Conservation (phyloP, 2,329 filamentous ascomycete species). For the Aschersonia sp. region DNA sequence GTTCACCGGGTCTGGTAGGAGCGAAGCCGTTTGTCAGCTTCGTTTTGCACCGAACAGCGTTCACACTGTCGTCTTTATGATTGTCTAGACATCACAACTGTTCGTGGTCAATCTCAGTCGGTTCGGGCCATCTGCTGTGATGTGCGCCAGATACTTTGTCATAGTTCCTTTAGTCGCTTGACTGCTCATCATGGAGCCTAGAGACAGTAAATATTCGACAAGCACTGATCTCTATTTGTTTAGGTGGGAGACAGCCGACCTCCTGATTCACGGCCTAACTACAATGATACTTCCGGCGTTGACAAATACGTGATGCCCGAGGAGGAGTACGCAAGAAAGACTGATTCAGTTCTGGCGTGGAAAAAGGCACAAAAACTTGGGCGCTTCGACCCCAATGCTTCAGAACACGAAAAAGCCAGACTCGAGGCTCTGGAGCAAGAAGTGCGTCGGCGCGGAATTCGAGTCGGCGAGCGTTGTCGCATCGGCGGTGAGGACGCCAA, state of each 20-base stretch:
- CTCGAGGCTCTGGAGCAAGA: slow-evolving; percentile 55
- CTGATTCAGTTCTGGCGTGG: slow-evolving; percentile 85
- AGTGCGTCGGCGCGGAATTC: slow-evolving; percentile 53
- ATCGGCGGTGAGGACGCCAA: slow-evolving; percentile 53
- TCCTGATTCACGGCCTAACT: slow-evolving; percentile 59
- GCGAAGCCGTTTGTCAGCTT: neutral
- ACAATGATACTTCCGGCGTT: slow-evolving; percentile 65
- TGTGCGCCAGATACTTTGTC: neutral
- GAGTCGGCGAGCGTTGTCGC: slow-evolving; percentile 47
- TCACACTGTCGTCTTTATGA: neutral
- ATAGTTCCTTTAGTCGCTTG: too few relatives aligned
- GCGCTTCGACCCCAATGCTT: slow-evolving; percentile 80
- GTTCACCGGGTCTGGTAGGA: neutral
- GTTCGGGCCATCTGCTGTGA: neutral
- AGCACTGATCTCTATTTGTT: slow-evolving; percentile 7
- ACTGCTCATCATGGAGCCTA: neutral
- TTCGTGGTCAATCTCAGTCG: neutral
- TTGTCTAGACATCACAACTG: neutral
- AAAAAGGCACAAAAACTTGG: slow-evolving; percentile 94
- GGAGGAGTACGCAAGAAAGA: slow-evolving; percentile 71
- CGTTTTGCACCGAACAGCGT: neutral
- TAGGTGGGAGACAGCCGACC: slow-evolving; percentile 75
- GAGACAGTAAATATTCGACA: slow-evolving; percentile 10
- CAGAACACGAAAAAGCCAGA: slow-evolving; percentile 58
- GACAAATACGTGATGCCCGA: slow-evolving; percentile 85